Conservation (phyloP, 2,329 filamentous ascomycete genomes). For the Celoporthe dispersa region DNA sequence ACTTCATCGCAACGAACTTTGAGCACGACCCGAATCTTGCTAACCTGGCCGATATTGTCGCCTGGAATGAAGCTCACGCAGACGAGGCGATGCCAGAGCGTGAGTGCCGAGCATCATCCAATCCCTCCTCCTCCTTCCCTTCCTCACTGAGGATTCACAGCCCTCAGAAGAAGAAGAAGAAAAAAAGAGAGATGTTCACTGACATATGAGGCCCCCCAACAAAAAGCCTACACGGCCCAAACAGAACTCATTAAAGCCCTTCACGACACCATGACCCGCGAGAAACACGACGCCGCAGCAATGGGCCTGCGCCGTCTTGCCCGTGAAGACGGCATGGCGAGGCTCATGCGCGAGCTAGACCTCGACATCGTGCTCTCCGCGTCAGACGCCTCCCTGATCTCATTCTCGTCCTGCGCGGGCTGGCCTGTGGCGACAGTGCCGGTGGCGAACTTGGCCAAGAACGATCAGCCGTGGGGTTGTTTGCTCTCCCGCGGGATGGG, state of each 20-base stretch:
- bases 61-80: constrained; percentile 34
- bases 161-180: too few species aligned
- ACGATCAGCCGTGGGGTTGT: constrained; percentile 36
- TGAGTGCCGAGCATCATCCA: constrained; percentile 19
- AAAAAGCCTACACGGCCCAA: constrained; percentile 26
- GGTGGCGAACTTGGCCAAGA: constrained; percentile 33
- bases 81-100: constrained; percentile 31
- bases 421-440: constrained; percentile 37
- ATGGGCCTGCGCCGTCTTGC: constrained; percentile 23
- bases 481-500: constrained; percentile 33
- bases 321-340: constrained; percentile 25
- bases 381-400: constrained; percentile 32
- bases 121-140: neutral
- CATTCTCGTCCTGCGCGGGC: constrained; percentile 32
- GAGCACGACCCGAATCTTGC: constrained; percentile 26
- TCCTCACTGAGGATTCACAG: neutral
- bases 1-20: constrained; percentile 28
- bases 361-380: constrained; percentile 32
- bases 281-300: constrained; percentile 23
- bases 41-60: constrained; percentile 32
- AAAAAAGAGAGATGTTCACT: neutral
- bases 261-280: constrained; percentile 26
- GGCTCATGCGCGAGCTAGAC: constrained; percentile 23
- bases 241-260: constrained; percentile 28
- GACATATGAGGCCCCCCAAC: neutral